Percentiles rank a stretch among this genome's conserved stretches.
These are phyloP conservation scores for Ophiostoma novo-ulmi DNA, from an alignment of 2,329 filamentous ascomycete genomes.

Conservation along the genomic window DNA sequence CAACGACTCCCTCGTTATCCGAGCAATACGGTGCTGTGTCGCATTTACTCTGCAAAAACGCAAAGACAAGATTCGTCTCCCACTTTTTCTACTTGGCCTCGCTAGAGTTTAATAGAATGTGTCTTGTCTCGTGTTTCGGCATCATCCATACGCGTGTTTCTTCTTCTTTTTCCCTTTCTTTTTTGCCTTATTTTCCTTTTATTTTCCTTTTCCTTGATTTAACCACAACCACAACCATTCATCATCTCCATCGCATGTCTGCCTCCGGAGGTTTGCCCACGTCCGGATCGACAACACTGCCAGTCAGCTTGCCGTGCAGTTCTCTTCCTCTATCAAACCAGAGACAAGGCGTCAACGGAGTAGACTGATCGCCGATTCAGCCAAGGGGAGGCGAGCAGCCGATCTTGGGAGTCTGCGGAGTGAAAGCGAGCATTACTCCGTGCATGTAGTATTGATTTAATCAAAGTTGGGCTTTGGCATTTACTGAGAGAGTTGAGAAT, in stretches of 20 bases:
- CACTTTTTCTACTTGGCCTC: neutral
- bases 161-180: neutral
- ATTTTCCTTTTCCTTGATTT: no score
- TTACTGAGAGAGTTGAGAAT: no score
- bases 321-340: no score
- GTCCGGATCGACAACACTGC: no score
- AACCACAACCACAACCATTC: neutral
- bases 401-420: neutral
- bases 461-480: no score
- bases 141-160: neutral
- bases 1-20: no score
- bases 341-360: neutral
- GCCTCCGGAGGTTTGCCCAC: no score
- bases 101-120: neutral
- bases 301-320: no score
- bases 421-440: constrained; percentile 7
- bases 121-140: neutral
- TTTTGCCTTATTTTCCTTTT: neutral
- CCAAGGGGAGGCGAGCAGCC: neutral
- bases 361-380: neutral
- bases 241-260: no score
- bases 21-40: no score
- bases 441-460: neutral
- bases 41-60: no score
- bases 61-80: neutral